Evolutionary conservation across 331 rosid genomes (phyloP).

Genomic region (Phaseolus coccineus): DNA sequence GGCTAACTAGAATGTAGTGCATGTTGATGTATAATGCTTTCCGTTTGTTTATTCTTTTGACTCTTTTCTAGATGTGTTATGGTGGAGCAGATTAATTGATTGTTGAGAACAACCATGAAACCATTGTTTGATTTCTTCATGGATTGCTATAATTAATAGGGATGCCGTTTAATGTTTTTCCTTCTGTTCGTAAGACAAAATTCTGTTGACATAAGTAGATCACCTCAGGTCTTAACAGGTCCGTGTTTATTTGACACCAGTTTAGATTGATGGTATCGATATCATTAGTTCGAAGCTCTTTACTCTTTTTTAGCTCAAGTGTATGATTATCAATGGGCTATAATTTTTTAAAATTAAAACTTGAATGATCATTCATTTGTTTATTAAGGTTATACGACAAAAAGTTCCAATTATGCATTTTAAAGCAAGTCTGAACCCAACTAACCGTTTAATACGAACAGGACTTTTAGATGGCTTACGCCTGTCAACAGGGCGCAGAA

Average conservation of each 20-base stretch:
- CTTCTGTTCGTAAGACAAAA: too few species aligned
- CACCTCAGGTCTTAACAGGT: slow-evolving; percentile 10
- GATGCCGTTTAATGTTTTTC: slow-evolving; percentile 13
- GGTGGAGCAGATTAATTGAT: slow-evolving; percentile 14
- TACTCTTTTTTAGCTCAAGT: neutral
- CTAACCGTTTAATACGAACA: neutral
- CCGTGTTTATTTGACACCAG: slow-evolving; percentile 20
- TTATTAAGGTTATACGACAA: slow-evolving; percentile 2
- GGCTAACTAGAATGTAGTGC: slow-evolving; percentile 33
- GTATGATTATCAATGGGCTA: neutral
- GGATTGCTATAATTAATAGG: neutral
- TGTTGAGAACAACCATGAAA: slow-evolving; percentile 31
- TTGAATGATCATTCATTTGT: neutral
- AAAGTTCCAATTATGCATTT: slow-evolving; percentile 10
- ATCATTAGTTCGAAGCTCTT: neutral
- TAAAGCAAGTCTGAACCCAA: neutral
- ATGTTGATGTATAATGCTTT: neutral
- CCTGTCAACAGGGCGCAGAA: neutral
- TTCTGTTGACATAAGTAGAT: neutral
- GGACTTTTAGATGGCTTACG: neutral
- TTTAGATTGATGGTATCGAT: neutral
- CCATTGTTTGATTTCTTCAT: slow-evolving; percentile 22
- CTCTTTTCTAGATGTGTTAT: slow-evolving; percentile 8
- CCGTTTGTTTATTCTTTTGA: slow-evolving; percentile 18
- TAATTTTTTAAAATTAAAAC: neutral